A percentile compares a stretch with the other conserved stretches of the same genome.
Evolutionary conservation across 768 basidiomycete species (phyloP).

Genomic region (Auricularia cornea): DNA sequence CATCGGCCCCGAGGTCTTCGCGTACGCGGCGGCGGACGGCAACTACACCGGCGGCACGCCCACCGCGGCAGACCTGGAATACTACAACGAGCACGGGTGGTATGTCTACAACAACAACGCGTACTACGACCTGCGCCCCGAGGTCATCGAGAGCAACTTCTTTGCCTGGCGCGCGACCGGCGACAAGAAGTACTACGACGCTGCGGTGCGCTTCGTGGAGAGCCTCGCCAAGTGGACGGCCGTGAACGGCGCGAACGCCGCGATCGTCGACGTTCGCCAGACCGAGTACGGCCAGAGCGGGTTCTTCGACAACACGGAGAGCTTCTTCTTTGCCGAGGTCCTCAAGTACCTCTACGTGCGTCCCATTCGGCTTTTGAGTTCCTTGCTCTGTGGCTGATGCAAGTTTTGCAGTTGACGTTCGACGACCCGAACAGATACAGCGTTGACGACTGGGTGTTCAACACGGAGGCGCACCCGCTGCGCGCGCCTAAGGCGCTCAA

Average conservation of each 20-base stretch:
- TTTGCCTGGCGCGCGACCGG: slow-evolving; percentile 71
- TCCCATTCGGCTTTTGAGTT: slow-evolving; percentile 4
- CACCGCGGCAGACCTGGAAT: slow-evolving; percentile 32
- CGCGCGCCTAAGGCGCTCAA: slow-evolving; percentile 34
- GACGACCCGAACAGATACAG: slow-evolving; percentile 59
- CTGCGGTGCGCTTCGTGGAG: slow-evolving; percentile 47
- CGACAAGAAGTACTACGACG: slow-evolving; percentile 55
- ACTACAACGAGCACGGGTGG: slow-evolving; percentile 58
- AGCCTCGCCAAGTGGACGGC: neutral
- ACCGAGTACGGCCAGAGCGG: slow-evolving; percentile 20
- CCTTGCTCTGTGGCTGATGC: neutral
- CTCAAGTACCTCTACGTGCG: slow-evolving; percentile 5
- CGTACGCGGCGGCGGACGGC: slow-evolving; percentile 37
- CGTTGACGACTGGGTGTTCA: slow-evolving; percentile 42
- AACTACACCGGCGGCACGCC: slow-evolving; percentile 41
- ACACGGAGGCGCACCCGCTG: slow-evolving; percentile 67
- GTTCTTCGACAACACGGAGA: slow-evolving; percentile 51
- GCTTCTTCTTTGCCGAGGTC: slow-evolving; percentile 69
- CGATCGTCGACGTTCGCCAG: slow-evolving; percentile 45
- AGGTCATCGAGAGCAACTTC: slow-evolving; percentile 76
- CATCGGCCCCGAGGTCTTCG: slow-evolving; percentile 68
- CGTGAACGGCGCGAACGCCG: slow-evolving; percentile 33
- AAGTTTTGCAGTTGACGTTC: slow-evolving; percentile 42
- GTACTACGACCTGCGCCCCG: slow-evolving; percentile 63
- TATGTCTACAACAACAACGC: slow-evolving; percentile 42